Base-by-base conservation (phyloP, 2,329 filamentous ascomycete species). In the Chaetothyriales sp. region DNA sequence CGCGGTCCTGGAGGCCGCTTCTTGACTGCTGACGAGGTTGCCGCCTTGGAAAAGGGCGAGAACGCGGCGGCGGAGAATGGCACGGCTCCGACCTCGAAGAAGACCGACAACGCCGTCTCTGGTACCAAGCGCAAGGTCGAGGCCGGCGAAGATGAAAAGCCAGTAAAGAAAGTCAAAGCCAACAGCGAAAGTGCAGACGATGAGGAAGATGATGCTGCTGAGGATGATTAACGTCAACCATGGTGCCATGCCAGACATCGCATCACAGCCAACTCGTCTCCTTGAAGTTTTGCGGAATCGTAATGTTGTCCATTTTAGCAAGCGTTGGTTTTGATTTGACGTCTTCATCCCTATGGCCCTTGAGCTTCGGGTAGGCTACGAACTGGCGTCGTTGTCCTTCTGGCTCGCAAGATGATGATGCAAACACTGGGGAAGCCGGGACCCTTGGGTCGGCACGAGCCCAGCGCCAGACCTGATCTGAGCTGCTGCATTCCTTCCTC, bases 1-100 rank as follows among this genome's bases (percentile, higher is more conserved):
- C 80, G 92, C 64, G 92, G 92, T 15, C 92, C 92, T 0, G 92
- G 92, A 49, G 92, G 92, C 19, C 83, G 92, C 20, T 98, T 98
- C 74, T 71, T 98, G 66, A 98, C 92, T 0, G 90, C 92, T 1
- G 92, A 96, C 51, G 92, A 98, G 66, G 89, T 95, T 3, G 87
- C 88, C 5, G 83, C 84, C 48, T 88, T 95, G 73, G 89, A 95
- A 63, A 79, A 80, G 60, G 76, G 74, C 19, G 57, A 59, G 9
- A 52, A 68, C 48, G 62, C 65, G 47, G 65, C 64, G 42, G 65
- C 61, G 50, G 59, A 59, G 42, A 64, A 63, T 46, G 61, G 58
- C 32, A 50, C 55, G 47, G 53, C 54, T 6, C 51, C 56, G 2
- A 55, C 56, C 42, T 57, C 56, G 26, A 66, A 64, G 53, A 54